A percentile compares a stretch with the other conserved stretches of the same genome.
These are phyloP conservation scores for Thielaviopsis punctulata DNA, from an alignment of 2,329 filamentous ascomycete genomes.

Conservation along the genomic window DNA sequence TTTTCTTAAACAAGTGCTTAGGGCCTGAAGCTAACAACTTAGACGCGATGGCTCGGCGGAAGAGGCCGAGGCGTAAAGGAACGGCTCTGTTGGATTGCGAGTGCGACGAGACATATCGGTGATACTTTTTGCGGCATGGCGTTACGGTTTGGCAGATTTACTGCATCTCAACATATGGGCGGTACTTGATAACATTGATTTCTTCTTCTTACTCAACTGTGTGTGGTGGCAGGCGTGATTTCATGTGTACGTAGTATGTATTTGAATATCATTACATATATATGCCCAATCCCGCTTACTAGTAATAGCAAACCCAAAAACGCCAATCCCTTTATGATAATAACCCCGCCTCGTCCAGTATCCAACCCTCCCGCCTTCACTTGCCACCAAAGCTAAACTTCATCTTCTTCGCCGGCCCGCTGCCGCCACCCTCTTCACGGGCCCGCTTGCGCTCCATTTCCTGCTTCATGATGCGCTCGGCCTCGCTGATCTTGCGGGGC, in stretches of 20 bases:
- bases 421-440: constrained; percentile 30
- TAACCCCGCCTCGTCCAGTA: too few species aligned
- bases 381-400: constrained; percentile 11
- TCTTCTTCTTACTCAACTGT: too few species aligned
- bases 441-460: constrained; percentile 56
- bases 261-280: neutral
- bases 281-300: neutral
- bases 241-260: neutral
- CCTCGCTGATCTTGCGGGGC: constrained; percentile 74
- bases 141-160: neutral
- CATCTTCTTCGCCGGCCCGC: constrained; percentile 29
- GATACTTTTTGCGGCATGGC: neutral
- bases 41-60: constrained; percentile 40
- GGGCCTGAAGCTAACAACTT: neutral
- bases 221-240: neutral
- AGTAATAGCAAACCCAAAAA: neutral
- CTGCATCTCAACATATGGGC: neutral
- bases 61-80: constrained; percentile 26
- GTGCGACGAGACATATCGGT: neutral
- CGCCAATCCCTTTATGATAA: too few species aligned
- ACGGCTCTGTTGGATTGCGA: neutral
- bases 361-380: too few species aligned
- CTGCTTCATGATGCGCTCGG: constrained; percentile 76
- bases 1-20: constrained; percentile 24
- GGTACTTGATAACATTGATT: neutral